These are phyloP conservation scores for Trichosporon inkin DNA, from an alignment of 1,284 basidiomycete species.

Conservation along the genomic window DNA sequence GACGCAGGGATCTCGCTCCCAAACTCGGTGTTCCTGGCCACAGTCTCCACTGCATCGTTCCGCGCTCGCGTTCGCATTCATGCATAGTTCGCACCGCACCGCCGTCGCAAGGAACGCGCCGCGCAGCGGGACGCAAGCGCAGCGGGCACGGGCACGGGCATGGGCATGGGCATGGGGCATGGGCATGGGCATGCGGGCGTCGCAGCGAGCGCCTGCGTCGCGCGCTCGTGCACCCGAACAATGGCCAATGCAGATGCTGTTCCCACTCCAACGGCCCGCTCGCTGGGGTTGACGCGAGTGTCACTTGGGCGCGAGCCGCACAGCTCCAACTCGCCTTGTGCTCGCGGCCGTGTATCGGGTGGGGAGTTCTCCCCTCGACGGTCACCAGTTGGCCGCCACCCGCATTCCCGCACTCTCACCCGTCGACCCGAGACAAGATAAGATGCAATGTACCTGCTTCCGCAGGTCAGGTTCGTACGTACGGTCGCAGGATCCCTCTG, in stretches of 20 bases:
- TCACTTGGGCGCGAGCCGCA: neutral
- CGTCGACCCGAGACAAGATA: neutral
- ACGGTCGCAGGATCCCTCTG: neutral
- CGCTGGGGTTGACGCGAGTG: too few species aligned
- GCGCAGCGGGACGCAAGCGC: neutral
- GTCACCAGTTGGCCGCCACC: neutral
- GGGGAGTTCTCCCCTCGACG: neutral
- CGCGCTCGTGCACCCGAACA: too few species aligned
- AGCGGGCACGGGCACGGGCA: neutral
- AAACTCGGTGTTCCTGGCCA: neutral
- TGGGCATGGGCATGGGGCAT: too few species aligned
- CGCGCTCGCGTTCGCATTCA: neutral
- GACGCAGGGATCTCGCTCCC: neutral
- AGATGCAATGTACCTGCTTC: constrained; percentile 8
- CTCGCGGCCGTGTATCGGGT: neutral
- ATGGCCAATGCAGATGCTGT: too few species aligned
- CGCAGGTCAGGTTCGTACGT: neutral
- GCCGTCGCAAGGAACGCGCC: neutral
- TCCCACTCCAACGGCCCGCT: too few species aligned
- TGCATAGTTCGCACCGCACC: neutral
- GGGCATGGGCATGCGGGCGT: too few species aligned
- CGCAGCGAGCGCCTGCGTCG: too few species aligned
- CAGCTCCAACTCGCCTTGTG: neutral
- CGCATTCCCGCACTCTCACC: neutral
- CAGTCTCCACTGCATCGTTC: neutral